phyloP scores from a whole-genome alignment of 352 stramenopile genomes.

The Lagenidium giganteum region DNA sequence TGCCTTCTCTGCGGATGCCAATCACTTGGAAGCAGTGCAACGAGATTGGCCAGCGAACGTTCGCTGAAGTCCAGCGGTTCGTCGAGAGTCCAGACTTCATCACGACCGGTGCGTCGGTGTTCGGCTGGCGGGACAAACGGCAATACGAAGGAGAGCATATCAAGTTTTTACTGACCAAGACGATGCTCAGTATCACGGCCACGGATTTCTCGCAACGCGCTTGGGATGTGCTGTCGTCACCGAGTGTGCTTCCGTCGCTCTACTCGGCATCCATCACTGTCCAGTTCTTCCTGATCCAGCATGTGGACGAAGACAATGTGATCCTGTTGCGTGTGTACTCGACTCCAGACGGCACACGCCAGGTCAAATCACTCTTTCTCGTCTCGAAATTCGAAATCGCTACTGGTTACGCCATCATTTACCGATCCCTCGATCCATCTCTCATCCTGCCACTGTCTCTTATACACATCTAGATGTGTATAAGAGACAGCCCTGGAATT shows the following conservation, averaged over 20 bases:
- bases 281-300: slow-evolving; percentile 7
- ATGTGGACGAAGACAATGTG: slow-evolving; percentile 16
- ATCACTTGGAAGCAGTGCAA: no score
- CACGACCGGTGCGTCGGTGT: slow-evolving; percentile 22
- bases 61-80: slow-evolving; percentile 11
- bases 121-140: slow-evolving; percentile 31
- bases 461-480: no score
- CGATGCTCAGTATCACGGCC: slow-evolving; percentile 14
- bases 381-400: slow-evolving; percentile 12
- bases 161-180: slow-evolving; percentile 29
- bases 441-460: no score
- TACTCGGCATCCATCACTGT: slow-evolving; percentile 14
- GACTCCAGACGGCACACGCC: slow-evolving; percentile 6
- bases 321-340: slow-evolving; percentile 14
- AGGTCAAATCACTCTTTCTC: slow-evolving; percentile 18
- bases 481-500: no score
- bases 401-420: no score
- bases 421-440: no score
- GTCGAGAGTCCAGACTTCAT: slow-evolving; percentile 9
- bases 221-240: slow-evolving; percentile 18
- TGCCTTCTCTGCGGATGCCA: no score
- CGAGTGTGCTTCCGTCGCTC: slow-evolving; percentile 6
- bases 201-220: slow-evolving; percentile 12
- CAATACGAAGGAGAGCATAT: slow-evolving; percentile 14
- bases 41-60: slow-evolving; percentile 1